Evolutionary conservation across 1,284 basidiomycete species (phyloP).

Genomic region (Bjerkandera adusta): DNA sequence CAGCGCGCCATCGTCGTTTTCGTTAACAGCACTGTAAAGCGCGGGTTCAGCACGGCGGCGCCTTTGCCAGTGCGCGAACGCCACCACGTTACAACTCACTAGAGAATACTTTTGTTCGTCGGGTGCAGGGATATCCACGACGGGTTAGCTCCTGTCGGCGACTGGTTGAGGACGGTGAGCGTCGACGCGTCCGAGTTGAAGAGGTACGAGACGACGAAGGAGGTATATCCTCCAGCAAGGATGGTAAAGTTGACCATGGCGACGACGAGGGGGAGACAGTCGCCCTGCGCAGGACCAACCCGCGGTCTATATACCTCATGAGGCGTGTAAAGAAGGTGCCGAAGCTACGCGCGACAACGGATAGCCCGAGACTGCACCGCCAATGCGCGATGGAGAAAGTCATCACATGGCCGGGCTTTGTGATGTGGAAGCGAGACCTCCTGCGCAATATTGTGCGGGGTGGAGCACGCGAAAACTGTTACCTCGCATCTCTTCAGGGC

Average conservation of each 20-base stretch:
- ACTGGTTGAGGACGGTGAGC: slow-evolving; percentile 45
- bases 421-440: no score
- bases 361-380: slow-evolving; percentile 16
- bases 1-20: slow-evolving; percentile 42
- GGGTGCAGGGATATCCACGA: slow-evolving; percentile 58
- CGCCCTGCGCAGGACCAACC: background rate
- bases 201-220: slow-evolving; percentile 59
- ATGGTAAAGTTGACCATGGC: slow-evolving; percentile 59
- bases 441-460: no score
- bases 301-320: slow-evolving; percentile 10
- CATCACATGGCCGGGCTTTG: no score
- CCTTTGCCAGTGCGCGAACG: background rate
- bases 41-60: no score
- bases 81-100: slow-evolving; percentile 36
- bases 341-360: slow-evolving; percentile 7
- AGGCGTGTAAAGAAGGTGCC: background rate
- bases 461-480: no score
- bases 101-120: slow-evolving; percentile 52
- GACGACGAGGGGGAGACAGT: background rate
- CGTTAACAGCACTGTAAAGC: slow-evolving; percentile 55
- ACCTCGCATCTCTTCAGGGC: no score
- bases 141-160: slow-evolving; percentile 48
- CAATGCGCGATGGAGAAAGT: no score
- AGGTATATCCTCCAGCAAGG: slow-evolving; percentile 57
- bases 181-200: slow-evolving; percentile 49